A percentile compares a stretch with the other conserved stretches of the same genome.
phyloP scores from a whole-genome alignment of 2,329 filamentous ascomycete genomes.

The Elsinoe australis region DNA sequence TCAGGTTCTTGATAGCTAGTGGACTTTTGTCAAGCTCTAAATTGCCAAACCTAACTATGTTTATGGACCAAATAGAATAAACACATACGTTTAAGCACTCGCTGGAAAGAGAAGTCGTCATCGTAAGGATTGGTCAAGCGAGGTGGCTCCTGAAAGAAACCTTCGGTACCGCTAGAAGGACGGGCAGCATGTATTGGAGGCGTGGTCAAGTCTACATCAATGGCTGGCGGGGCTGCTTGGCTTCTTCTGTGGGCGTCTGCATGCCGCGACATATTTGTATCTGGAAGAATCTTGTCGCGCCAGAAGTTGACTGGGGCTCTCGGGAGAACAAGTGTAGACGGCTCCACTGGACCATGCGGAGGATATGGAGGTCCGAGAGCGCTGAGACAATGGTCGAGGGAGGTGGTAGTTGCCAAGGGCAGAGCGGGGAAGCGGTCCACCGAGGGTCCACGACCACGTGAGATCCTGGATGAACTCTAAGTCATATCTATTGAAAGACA shows the following conservation, averaged over 20 bases:
- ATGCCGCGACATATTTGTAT: background rate
- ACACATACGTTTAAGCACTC: background rate
- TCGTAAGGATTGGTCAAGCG: background rate
- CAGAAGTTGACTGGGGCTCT: no score
- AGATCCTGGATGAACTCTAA: background rate
- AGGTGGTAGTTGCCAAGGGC: conserved; percentile 1
- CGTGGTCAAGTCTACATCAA: background rate
- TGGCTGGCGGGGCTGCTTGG: background rate
- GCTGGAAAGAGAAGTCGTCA: background rate
- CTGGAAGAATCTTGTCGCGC: no score
- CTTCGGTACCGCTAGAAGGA: background rate
- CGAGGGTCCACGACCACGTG: background rate
- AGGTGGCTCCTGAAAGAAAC: conserved; percentile 1
- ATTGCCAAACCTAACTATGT: background rate
- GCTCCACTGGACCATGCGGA: no score
- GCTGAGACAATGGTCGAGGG: no score
- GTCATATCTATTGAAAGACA: conserved; percentile 7
- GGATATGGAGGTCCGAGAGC: no score
- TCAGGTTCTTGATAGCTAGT: background rate
- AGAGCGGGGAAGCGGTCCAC: background rate
- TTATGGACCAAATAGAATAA: background rate
- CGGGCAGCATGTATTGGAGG: background rate
- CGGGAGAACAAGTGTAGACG: no score
- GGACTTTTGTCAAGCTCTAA: background rate
- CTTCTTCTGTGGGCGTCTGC: background rate